Evolutionary conservation across 352 stramenopile species (phyloP).

Genomic region (Achlya hypogyna): DNA sequence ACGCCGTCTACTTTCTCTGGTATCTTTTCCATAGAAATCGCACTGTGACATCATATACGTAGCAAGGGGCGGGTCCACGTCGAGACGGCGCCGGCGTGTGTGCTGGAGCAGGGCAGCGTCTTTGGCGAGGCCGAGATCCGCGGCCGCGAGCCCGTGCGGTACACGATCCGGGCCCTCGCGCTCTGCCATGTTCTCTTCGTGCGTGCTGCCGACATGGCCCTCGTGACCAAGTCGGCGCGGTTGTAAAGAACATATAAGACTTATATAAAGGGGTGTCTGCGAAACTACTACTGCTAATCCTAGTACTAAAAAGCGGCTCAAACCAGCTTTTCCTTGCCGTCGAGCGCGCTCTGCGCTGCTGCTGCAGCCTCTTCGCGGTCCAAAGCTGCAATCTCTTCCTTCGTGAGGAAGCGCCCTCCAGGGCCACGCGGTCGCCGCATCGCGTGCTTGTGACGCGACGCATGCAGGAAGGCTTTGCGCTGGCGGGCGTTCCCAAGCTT

Average conservation of each 20-base stretch:
- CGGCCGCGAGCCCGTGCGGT: slow-evolving; percentile 62
- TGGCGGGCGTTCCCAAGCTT: slow-evolving; percentile 71
- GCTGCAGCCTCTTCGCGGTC: slow-evolving; percentile 24
- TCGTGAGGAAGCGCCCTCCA: slow-evolving; percentile 74
- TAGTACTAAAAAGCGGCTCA: background rate
- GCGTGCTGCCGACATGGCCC: slow-evolving; percentile 44
- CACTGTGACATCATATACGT: background rate
- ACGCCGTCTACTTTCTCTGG: slow-evolving; percentile 74
- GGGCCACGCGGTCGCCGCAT: slow-evolving; percentile 77
- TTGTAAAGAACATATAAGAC: slow-evolving; percentile 9
- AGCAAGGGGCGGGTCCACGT: slow-evolving; percentile 61
- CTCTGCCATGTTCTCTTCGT: slow-evolving; percentile 59
- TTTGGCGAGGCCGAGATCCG: slow-evolving; percentile 63
- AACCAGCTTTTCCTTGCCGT: slow-evolving; percentile 17
- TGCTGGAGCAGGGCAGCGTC: slow-evolving; percentile 36
- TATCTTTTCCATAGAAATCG: slow-evolving; percentile 23
- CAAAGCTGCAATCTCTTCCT: slow-evolving; percentile 65
- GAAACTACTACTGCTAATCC: background rate
- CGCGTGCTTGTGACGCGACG: slow-evolving; percentile 80
- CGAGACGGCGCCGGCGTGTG: slow-evolving; percentile 52
- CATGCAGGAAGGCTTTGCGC: slow-evolving; percentile 80
- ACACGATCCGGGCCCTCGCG: slow-evolving; percentile 42
- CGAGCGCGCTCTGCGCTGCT: background rate
- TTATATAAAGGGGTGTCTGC: slow-evolving; percentile 5
- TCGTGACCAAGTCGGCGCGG: background rate